Evolutionary conservation across 2,329 filamentous ascomycete genomes (phyloP), one percentile per base, ranked within the genome.

Genomic region (Fusarium xylarioides): DNA sequence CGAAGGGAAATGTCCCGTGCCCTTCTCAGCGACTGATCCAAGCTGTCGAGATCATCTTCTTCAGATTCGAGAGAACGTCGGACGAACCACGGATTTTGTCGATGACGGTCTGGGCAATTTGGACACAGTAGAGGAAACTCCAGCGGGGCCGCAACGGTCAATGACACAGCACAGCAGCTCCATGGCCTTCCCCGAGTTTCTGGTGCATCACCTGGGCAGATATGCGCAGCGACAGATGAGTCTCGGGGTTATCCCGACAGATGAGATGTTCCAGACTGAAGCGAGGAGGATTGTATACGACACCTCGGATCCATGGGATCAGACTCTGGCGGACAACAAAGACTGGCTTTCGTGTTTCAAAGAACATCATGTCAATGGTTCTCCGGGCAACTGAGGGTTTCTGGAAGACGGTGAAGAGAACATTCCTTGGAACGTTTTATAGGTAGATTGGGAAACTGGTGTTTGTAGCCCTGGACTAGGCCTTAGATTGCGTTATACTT

Each of bases 291-390:
- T 80, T 10, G 70, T 77, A 21, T 79, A 77, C 35, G 71, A 76
- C 16, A 70, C 63, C 2, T 64, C 67, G 2, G 78, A 80, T 11
- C 66, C 74, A 0, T 79, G 71, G 72, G 76, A 80, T 28, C 75
- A 78, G 23, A 80, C 77, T 0, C 68, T 81, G 44, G 77, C 78
- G 6, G 77, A 80, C 14, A 79, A 79, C 26, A 54, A 53, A 1
- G 73, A 79, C 18, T 80, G 79, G 78, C 37, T 80, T 14, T 63
- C 70, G 1, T 69, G 63, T 19, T 81, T 80, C 26, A 72, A 77
- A 12, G 61, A 30, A 19, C 47, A 40, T 19, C 54, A 73, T 35
- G 40, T 74, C 2, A 18, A 63, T 6, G 43, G 43, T 15, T 19
- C 40, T n/a, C 18, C 19, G 1, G 35, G 18, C 4, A 26, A 38